Conservation (phyloP, 2,329 filamentous ascomycete species). For the Celoporthe dispersa region DNA sequence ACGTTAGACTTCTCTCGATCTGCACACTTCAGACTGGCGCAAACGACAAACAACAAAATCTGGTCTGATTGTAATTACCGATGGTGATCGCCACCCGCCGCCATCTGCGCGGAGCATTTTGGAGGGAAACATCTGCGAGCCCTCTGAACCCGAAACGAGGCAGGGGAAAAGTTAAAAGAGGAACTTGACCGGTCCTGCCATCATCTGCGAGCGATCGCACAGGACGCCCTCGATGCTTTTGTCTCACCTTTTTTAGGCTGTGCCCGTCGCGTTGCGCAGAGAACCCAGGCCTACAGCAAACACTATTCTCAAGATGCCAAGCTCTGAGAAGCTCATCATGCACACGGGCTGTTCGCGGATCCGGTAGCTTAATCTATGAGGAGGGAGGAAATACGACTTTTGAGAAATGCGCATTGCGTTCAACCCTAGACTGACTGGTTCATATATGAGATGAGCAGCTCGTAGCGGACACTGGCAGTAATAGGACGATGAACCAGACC, state of each 20-base stretch:
- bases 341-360: not conserved
- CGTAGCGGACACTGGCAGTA: not conserved
- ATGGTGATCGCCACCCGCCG: not conserved
- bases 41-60: not conserved
- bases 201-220: not conserved
- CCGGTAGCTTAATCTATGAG: not conserved
- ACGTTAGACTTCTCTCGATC: not conserved
- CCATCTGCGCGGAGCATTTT: not conserved
- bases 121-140: not conserved
- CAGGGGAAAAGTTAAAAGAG: not conserved
- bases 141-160: not conserved
- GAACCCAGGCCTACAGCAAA: not conserved
- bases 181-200: not conserved
- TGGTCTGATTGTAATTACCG: not conserved
- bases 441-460: not conserved
- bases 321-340: not conserved
- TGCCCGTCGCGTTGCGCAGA: not conserved
- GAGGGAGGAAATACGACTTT: not conserved
- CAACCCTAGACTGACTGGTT: not conserved
- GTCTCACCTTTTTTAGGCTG: not conserved
- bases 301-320: not conserved
- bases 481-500: not conserved
- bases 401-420: not conserved
- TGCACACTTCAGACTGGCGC: slow-evolving; percentile 5
- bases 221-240: not conserved